Base-by-base conservation (phyloP, 2,329 filamentous ascomycete genomes). In the Pseudonectria buxi region DNA sequence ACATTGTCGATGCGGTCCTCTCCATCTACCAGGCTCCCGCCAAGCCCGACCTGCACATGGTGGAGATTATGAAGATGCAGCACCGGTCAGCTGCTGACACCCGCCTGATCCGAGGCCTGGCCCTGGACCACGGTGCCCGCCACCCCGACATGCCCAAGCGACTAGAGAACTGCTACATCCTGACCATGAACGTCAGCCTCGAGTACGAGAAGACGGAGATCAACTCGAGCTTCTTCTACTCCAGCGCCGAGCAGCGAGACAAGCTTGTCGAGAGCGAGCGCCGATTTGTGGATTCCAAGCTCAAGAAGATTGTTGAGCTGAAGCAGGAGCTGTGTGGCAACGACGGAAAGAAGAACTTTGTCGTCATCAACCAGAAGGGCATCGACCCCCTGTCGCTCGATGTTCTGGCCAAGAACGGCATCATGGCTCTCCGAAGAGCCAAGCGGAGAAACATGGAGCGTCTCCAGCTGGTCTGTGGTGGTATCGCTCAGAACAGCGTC, bases 41-140 rank as follows among this genome's bases (percentile, higher is more conserved):
- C 44, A 96, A 96, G 70, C 94, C 94, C 37, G 92, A 98, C 66
- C 67, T 98, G 56, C 90, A 96, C 71, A 98, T 98, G 92, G 76
- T 98, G 49, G 92, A 98, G 67, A 96, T 98, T 55, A 98, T 98
- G 92, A 96, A 94, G 63, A 96, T 98, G 90, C 92, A 98, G 69
- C 92, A 98, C 70, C 85, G 90, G 51, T 88, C 86, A 34, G 89
- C 90, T 40, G 86, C 92, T 24, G 92, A 98, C 63, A 98, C 92
- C 38, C 88, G 95, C 64, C 78, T 98, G 40, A 95, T 98, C 62
- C 81, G 85, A 47, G 92, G 92, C 41, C 73, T 98, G 39, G 92
- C 87, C 9, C 71, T 98, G 42, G 92, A 98, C 56, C 92, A 98
- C 63, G 92, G 92, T 49, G 89, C 92, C 10, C 79, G 92, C 57